Conservation (phyloP, 495 filamentous ascomycete genomes). For the Neurospora intermedia region DNA sequence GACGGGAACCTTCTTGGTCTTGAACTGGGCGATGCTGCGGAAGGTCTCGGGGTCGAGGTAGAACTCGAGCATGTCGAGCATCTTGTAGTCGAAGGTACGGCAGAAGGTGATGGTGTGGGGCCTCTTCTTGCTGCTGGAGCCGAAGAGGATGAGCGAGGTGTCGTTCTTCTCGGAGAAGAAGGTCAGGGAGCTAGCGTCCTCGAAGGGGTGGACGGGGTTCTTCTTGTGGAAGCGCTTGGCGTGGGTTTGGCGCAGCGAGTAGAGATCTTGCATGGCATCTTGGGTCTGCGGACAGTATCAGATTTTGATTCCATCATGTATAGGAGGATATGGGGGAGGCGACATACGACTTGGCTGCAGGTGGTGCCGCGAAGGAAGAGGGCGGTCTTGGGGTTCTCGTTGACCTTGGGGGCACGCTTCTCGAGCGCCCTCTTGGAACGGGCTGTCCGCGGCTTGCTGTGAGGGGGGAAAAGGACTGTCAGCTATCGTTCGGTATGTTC, state of each 20-base stretch:
- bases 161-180: slow-evolving; percentile 97
- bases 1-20: slow-evolving; percentile 67
- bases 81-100: slow-evolving; percentile 69
- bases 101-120: slow-evolving; percentile 80
- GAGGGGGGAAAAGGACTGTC: neutral
- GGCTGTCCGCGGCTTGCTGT: slow-evolving; percentile 81
- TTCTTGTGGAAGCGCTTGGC: slow-evolving; percentile 88
- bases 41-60: slow-evolving; percentile 59
- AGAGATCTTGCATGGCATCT: slow-evolving; percentile 69
- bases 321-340: neutral
- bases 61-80: slow-evolving; percentile 90
- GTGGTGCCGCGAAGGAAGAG: slow-evolving; percentile 78
- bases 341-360: slow-evolving; percentile 55
- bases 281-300: slow-evolving; percentile 29
- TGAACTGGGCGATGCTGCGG: slow-evolving; percentile 63
- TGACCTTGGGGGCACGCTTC: slow-evolving; percentile 74
- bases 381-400: slow-evolving; percentile 78
- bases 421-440: slow-evolving; percentile 90
- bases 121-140: slow-evolving; percentile 79
- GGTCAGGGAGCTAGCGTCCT: slow-evolving; percentile 73
- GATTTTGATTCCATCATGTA: neutral
- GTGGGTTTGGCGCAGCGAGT: slow-evolving; percentile 67
- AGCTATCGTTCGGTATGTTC: neutral
- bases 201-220: slow-evolving; percentile 81
- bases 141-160: slow-evolving; percentile 59